Evolutionary conservation across 371 early-diverging fungal genomes (phyloP).

Genomic region (Fennellomyces sp.): DNA sequence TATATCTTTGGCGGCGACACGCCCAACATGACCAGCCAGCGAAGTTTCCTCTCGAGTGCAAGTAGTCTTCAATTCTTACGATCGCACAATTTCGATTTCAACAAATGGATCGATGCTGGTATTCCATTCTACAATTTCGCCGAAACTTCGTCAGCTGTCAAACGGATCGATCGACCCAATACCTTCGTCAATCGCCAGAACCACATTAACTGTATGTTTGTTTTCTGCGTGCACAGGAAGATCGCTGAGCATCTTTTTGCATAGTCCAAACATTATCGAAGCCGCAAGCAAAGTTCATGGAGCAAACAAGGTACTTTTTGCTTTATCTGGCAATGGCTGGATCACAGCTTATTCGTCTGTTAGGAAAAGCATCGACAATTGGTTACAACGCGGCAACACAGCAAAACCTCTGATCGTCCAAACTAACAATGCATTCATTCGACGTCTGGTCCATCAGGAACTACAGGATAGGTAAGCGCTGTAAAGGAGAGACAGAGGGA

Average conservation of each 20-base stretch:
- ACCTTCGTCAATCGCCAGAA: slow-evolving; percentile 2
- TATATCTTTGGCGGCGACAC: slow-evolving; percentile 75
- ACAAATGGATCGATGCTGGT: slow-evolving; percentile 56
- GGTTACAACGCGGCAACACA: slow-evolving; percentile 36
- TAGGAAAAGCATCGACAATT: slow-evolving; percentile 22
- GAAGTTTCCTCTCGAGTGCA: slow-evolving; percentile 65
- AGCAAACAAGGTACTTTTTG: neutral
- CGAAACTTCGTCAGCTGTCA: slow-evolving; percentile 15
- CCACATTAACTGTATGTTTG: neutral
- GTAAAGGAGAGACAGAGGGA: neutral
- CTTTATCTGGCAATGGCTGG: neutral
- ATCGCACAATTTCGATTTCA: slow-evolving; percentile 79
- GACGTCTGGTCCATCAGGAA: slow-evolving; percentile 65
- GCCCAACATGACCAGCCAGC: slow-evolving; percentile 33
- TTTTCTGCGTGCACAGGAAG: neutral
- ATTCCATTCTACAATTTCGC: slow-evolving; percentile 47
- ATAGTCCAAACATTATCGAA: slow-evolving; percentile 6
- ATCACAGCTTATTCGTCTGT: neutral
- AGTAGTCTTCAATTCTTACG: slow-evolving; percentile 56
- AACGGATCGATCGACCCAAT: neutral
- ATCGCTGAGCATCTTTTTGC: neutral
- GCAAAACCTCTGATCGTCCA: slow-evolving; percentile 37
- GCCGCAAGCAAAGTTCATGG: slow-evolving; percentile 2
- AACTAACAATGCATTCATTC: slow-evolving; percentile 49
- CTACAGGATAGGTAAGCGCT: slow-evolving; percentile 47